Conservation (phyloP, 257 asterid species). For the Mentha longifolia region DNA sequence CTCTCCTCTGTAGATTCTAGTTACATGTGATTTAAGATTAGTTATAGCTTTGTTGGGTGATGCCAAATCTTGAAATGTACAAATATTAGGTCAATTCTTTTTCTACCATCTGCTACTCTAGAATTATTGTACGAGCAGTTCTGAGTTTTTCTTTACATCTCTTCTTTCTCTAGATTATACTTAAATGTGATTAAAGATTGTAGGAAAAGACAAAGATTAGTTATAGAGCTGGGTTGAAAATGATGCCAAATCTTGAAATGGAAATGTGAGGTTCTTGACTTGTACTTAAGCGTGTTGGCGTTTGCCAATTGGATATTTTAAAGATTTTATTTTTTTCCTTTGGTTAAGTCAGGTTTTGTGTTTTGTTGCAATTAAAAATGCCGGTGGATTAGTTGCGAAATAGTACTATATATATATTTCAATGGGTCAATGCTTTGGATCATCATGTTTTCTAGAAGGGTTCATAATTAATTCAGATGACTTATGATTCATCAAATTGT, state of each 20-base stretch:
- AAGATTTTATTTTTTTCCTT: not conserved
- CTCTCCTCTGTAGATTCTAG: too few species aligned
- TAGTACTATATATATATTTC: conserved; percentile 3
- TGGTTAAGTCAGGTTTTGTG: not conserved
- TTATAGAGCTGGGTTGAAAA: not conserved
- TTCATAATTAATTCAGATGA: too few species aligned
- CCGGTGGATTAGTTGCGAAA: conserved; percentile 42
- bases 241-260: conserved; percentile 12
- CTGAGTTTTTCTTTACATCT: not conserved
- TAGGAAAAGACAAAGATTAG: conserved; percentile 29
- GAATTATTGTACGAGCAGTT: not conserved
- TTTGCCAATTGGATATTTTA: conserved; percentile 6
- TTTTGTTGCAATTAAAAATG: conserved; percentile 21
- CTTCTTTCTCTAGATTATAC: not conserved
- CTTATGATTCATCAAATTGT: not conserved
- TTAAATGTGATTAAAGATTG: not conserved
- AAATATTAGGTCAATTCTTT: too few species aligned
- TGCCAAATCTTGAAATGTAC: too few species aligned
- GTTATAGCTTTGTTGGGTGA: too few species aligned
- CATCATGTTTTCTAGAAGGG: conserved; percentile 24
- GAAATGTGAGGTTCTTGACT: conserved; percentile 24
- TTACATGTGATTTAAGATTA: too few species aligned
- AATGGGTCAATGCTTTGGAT: conserved; percentile 31
- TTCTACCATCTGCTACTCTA: too few species aligned
- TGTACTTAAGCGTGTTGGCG: conserved; percentile 20